Base-by-base conservation (phyloP, 441 rosid genomes). In the Aquilaria agallochum region DNA sequence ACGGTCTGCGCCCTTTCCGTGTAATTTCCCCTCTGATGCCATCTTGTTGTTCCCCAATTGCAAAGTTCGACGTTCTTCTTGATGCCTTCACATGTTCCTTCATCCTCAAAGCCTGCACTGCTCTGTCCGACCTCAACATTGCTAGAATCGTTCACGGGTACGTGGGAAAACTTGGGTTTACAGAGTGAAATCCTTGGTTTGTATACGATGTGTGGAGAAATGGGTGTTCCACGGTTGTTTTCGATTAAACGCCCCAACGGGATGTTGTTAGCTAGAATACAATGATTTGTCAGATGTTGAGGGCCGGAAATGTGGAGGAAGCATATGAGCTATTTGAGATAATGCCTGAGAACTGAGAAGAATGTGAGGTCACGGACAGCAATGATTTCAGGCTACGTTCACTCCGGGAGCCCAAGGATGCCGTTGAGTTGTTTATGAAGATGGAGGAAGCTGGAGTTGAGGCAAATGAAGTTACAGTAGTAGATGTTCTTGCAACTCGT, bases 261-360 rank as follows among this genome's bases (percentile, higher is more conserved):
- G 81, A 77, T 59, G 71, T 73, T 42, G 75, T 77, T 27, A 69
- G 76, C 7, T 77, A 82, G 82, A 79, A 73, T 66, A 72, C 60
- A 33, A 36, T 76, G 76, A 55, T 79, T 9, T 56, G 66, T 46
- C 72, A 66, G 59, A 60, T 67, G 50, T 49, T 73, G 45, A 73
- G 66, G 64, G 71, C 54, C 58, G 71, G 74, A 27, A 74, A 76
- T 53, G 46, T 73, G 12, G 60, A 50, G 30, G 60, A 42, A 31
- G 83, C 83, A 9, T 58, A 45, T 44, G 11, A 56, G 5, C 31
- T 58, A 14, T 79, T 76, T 42, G 33, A 31, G 30, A 30, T 40
- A 50, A 79, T 76, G 83, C 80, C 78, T 2, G 72, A 76, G 68
- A 70, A 68, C 78, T 2, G 72, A 76, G 68, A 70, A 68, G 51